These are phyloP conservation scores for Epichloe sylvatica DNA, from an alignment of 2,329 filamentous ascomycete species.

Conservation along the genomic window DNA sequence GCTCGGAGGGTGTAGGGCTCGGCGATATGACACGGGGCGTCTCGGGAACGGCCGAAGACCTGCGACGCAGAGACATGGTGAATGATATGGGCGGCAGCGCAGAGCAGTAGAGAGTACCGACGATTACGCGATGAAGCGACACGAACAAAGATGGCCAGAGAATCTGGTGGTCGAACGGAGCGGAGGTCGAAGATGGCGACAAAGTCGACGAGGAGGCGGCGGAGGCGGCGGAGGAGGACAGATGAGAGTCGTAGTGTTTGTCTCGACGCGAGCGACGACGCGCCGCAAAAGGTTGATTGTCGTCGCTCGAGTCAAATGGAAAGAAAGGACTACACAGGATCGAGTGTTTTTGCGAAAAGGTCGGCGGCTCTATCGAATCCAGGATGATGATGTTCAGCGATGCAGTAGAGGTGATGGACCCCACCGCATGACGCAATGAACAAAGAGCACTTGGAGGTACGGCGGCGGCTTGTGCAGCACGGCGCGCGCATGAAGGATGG, in stretches of 20 bases:
- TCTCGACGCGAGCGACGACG: constrained; percentile 36
- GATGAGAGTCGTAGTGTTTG: constrained; percentile 29
- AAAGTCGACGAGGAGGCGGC: not conserved
- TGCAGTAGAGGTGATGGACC: constrained; percentile 43
- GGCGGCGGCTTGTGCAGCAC: constrained; percentile 3
- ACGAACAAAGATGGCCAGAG: constrained; percentile 35
- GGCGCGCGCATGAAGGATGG: constrained; percentile 3
- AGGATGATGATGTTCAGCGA: constrained; percentile 32
- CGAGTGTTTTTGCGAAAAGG: constrained; percentile 7
- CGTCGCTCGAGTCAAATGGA: constrained; percentile 11
- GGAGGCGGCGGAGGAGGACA: not conserved
- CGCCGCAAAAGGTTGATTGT: constrained; percentile 10
- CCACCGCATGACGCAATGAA: constrained; percentile 38
- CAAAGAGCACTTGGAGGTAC: constrained; percentile 1
- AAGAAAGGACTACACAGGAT: constrained; percentile 9
- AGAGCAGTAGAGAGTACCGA: constrained; percentile 42
- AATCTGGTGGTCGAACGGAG: constrained; percentile 8
- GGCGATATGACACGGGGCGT: constrained; percentile 84
- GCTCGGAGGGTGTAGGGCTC: constrained; percentile 48
- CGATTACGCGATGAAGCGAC: constrained; percentile 35
- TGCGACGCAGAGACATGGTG: constrained; percentile 37
- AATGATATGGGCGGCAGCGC: constrained; percentile 46
- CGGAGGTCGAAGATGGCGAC: not conserved
- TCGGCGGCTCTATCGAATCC: constrained; percentile 37
- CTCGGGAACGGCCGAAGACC: constrained; percentile 43